Evolutionary conservation across 2,329 filamentous ascomycete species (phyloP), one percentile per base, ranked within the genome.

Genomic region (Ramularia endophylla): DNA sequence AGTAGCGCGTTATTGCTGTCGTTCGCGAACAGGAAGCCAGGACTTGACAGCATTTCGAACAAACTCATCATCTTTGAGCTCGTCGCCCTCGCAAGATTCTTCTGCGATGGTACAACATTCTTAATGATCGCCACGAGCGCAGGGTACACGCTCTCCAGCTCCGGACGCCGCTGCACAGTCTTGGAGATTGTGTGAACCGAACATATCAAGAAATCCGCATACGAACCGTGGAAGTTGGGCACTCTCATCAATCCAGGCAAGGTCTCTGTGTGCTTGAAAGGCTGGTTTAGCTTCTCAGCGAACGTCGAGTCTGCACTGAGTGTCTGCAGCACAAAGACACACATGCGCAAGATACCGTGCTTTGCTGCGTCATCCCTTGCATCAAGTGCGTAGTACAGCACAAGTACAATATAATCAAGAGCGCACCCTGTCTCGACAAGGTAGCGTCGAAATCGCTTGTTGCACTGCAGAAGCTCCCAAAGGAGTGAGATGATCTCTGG

Each of bases 401-500:
- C 81, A 15, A 97, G 71, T 9, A 97, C 79, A 38, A 95, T 75
- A 64, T 97, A 95, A 61, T 98, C 92, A 57, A 95, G 87, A 0
- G 86, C 87, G 40, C 90, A 76, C 59, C 92, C 87, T 0, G 92
- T 97, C 55, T 98, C 92, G 49, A 97, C 90, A 57, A 98, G 92
- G 65, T 95, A 98, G 1, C 88, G 87, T 22, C 92, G 78, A 67
- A 98, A 98, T 44, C 90, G 78, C 67, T 95, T 97, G 67, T 98
- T 98, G 74, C 90, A 95, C 65, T 98, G 92, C 4, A 92, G 80
- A 27, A 87, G 80, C 68, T 98, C 92, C 92, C 92, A 98, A 60
- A 97, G 95, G 2, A 98, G 74, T 77, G 95, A 92, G 41, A 97
- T 81, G 70, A 94, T 94, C 65, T 98, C 92, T 2, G 92, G 89